Evolutionary conservation across 352 stramenopile genomes (phyloP).

Genomic region (Globisporangium okanoganense): DNA sequence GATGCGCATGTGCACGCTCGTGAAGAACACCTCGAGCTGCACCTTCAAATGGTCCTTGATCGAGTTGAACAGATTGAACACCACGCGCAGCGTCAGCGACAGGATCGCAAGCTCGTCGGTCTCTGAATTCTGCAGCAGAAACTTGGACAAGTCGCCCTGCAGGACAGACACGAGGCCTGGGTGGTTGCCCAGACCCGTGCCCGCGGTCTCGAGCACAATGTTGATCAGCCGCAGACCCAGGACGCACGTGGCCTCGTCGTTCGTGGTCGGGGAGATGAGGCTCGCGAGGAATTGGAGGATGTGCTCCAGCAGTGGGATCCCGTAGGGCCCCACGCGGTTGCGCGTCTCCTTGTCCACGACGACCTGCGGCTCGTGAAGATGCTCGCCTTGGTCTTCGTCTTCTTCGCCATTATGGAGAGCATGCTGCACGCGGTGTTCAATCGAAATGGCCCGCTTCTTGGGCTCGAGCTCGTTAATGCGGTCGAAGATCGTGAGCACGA

Average conservation of each 20-base stretch:
- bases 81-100: constrained; percentile 92
- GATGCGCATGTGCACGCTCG: constrained; percentile 95
- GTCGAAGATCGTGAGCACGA: constrained; percentile 97
- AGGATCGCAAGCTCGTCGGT: constrained; percentile 93
- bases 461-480: constrained; percentile 75
- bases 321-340: constrained; percentile 56
- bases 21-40: constrained; percentile 99
- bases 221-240: constrained; percentile 96
- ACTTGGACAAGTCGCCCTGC: constrained; percentile 96
- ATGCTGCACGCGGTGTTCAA: not conserved
- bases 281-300: constrained; percentile 93
- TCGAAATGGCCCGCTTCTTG: constrained; percentile 4
- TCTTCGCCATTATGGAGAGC: not conserved
- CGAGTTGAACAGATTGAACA: constrained; percentile 99
- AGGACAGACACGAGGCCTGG: constrained; percentile 82
- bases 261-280: constrained; percentile 91
- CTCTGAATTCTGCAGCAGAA: constrained; percentile 94
- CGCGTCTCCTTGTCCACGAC: constrained; percentile 9
- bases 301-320: constrained; percentile 87
- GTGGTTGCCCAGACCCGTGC: constrained; percentile 76
- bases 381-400: constrained; percentile 8
- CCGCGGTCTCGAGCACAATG: constrained; percentile 94
- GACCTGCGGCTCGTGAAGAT: not conserved
- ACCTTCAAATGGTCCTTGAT: constrained; percentile 99
- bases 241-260: constrained; percentile 87